Percentiles rank a stretch among this genome's conserved stretches.
Evolutionary conservation across 108 stramenopile species (phyloP).

Genomic region (Discostella pseudostelligera): DNA sequence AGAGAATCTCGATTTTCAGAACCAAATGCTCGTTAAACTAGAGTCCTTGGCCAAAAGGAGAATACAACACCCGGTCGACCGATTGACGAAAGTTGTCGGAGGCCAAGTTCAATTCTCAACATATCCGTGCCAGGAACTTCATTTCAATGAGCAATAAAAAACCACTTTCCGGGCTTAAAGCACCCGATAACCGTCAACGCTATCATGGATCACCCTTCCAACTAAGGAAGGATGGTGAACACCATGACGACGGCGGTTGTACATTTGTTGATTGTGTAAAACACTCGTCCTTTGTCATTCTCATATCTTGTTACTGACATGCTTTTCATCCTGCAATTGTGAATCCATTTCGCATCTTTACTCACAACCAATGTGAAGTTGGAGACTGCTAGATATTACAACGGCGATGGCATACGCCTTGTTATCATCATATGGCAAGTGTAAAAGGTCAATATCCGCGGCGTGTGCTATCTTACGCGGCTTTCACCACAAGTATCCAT

Average conservation of each 20-base stretch:
- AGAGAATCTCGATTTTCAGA: background rate
- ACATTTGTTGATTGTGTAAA: constrained; percentile 37
- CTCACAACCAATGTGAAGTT: constrained; percentile 51
- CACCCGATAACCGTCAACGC: constrained; percentile 85
- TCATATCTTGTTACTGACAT: constrained; percentile 6
- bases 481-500: constrained; percentile 59
- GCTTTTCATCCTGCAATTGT: too few species aligned
- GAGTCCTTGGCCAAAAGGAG: constrained; percentile 63
- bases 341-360: constrained; percentile 15
- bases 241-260: constrained; percentile 83
- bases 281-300: constrained; percentile 22
- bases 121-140: constrained; percentile 69
- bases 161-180: constrained; percentile 85
- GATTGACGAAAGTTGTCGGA: constrained; percentile 88
- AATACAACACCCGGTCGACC: constrained; percentile 57
- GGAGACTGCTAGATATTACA: constrained; percentile 81
- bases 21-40: constrained; percentile 67
- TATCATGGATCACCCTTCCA: constrained; percentile 70
- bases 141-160: constrained; percentile 88
- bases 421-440: constrained; percentile 73
- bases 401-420: constrained; percentile 87
- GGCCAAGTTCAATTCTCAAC: constrained; percentile 46
- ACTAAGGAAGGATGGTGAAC: constrained; percentile 27
- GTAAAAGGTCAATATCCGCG: constrained; percentile 61
- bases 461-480: constrained; percentile 82